These are phyloP conservation scores for Leccinellum albellum DNA, from an alignment of 768 basidiomycete genomes.

Conservation along the genomic window DNA sequence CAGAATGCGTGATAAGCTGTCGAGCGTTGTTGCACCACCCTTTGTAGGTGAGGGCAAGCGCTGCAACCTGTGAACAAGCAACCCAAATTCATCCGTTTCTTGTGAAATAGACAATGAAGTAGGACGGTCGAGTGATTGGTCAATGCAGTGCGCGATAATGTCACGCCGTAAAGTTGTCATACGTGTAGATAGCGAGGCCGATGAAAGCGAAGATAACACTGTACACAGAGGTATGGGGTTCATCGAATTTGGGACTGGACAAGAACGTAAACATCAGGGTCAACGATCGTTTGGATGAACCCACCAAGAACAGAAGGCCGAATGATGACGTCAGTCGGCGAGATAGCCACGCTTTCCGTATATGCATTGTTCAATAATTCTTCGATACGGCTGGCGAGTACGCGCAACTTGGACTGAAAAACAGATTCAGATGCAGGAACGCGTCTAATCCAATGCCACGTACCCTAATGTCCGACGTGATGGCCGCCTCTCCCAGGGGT, in stretches of 20 bases:
- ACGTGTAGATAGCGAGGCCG: conserved; percentile 50
- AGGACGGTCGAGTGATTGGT: conserved; percentile 53
- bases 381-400: conserved; percentile 55
- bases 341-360: conserved; percentile 51
- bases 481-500: conserved; percentile 48
- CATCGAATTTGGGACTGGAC: conserved; percentile 54
- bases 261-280: conserved; percentile 1
- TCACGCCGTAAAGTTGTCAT: conserved; percentile 65
- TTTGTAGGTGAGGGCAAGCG: conserved; percentile 40
- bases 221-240: conserved; percentile 48
- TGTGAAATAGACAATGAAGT: conserved; percentile 38
- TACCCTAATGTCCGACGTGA: conserved; percentile 60
- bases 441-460: conserved; percentile 13
- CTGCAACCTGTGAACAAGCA: conserved; percentile 44
- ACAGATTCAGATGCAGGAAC: neutral
- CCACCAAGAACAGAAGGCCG: conserved; percentile 47
- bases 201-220: conserved; percentile 57
- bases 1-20: conserved; percentile 53
- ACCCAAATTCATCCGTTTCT: conserved; percentile 31
- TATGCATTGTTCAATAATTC: conserved; percentile 74
- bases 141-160: conserved; percentile 55
- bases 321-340: conserved; percentile 48
- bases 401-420: conserved; percentile 51
- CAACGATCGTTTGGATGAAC: conserved; percentile 11
- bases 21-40: conserved; percentile 40